Conservation (phyloP, 805 yeast species). For the Candida nemodendra region DNA sequence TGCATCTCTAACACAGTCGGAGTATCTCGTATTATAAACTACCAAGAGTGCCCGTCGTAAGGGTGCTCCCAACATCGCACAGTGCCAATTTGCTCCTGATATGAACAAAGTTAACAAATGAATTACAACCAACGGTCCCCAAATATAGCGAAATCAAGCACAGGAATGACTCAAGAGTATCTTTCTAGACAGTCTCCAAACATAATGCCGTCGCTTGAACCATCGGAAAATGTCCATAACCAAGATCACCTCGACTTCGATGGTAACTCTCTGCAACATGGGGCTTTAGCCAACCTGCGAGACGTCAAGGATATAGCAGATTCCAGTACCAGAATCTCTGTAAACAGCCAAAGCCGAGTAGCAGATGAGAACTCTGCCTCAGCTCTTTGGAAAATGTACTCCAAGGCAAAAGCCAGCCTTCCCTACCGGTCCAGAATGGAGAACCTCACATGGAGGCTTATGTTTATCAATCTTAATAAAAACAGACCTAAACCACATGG, state of each 20-base stretch:
- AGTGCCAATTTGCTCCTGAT: no score
- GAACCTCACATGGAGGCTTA: conserved; percentile 85
- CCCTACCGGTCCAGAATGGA: conserved; percentile 79
- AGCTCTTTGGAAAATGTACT: conserved; percentile 78
- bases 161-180: no score
- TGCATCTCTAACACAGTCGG: no score
- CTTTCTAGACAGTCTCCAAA: no score
- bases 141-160: no score
- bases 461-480: conserved; percentile 48
- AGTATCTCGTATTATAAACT: no score
- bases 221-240: no score
- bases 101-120: no score
- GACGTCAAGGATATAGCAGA: neutral
- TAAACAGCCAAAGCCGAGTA: conserved; percentile 2
- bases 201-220: no score
- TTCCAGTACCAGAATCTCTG: neutral
- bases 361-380: conserved; percentile 43
- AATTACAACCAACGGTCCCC: no score
- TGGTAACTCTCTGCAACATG: neutral
- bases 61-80: no score
- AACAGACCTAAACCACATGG: conserved; percentile 6
- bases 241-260: neutral
- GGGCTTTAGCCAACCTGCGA: neutral
- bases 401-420: conserved; percentile 67
- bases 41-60: no score